phyloP scores from a whole-genome alignment of 2,329 filamentous ascomycete genomes.

The Stachybotrys echinatus region DNA sequence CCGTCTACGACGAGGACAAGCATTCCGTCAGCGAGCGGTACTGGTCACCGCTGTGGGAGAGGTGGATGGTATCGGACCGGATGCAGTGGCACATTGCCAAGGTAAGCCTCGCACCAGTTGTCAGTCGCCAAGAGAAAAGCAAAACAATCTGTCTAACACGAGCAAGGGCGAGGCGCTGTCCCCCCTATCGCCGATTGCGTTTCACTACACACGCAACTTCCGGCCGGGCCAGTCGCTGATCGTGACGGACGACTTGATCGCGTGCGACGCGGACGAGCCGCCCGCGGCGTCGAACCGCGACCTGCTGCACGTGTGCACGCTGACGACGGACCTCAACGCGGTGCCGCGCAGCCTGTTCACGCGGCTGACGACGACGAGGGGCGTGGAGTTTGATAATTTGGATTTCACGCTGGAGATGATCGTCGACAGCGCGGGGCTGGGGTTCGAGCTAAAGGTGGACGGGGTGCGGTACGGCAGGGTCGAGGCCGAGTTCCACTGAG shows the following conservation, averaged over 20 bases:
- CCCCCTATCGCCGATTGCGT: constrained; percentile 68
- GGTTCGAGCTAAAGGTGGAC: constrained; percentile 76
- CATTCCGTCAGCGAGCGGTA: constrained; percentile 70
- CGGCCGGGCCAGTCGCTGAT: constrained; percentile 70
- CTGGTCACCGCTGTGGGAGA: constrained; percentile 74
- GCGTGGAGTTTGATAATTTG: constrained; percentile 76
- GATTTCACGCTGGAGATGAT: constrained; percentile 82
- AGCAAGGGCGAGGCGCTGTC: constrained; percentile 66
- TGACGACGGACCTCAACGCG: constrained; percentile 74
- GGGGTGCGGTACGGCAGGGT: constrained; percentile 72
- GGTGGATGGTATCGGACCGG: constrained; percentile 77
- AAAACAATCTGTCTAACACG: background rate
- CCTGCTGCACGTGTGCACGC: constrained; percentile 68
- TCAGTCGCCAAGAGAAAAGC: background rate
- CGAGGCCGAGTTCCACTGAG: constrained; percentile 69
- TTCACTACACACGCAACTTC: constrained; percentile 84
- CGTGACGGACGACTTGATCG: constrained; percentile 76
- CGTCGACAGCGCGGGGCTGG: constrained; percentile 69
- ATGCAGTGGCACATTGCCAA: constrained; percentile 86
- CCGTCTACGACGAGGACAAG: constrained; percentile 70
- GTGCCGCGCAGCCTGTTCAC: constrained; percentile 72
- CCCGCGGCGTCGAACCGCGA: constrained; percentile 55
- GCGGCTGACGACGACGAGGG: constrained; percentile 69
- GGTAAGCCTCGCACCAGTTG: constrained; percentile 36
- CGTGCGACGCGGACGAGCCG: constrained; percentile 64